phyloP scores from a whole-genome alignment of 75 land plant genomes.

The Pseudotsuga menziesii region DNA sequence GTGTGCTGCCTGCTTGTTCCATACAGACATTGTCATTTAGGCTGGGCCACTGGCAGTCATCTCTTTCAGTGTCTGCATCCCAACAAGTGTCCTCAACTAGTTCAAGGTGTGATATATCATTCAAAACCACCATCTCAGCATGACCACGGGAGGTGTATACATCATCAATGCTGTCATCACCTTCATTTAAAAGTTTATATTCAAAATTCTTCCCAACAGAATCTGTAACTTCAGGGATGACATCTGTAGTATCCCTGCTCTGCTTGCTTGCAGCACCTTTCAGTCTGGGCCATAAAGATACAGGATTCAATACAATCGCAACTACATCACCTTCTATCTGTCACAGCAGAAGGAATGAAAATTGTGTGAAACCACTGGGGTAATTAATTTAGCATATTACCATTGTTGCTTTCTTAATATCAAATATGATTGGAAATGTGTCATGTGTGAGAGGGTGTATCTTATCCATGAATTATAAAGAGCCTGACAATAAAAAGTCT shows the following conservation, averaged over 20 bases:
- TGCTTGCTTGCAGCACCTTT: conserved; percentile 39
- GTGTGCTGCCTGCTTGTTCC: background rate
- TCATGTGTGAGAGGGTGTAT: background rate
- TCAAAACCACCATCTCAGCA: background rate
- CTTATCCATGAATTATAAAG: background rate
- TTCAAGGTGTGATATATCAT: background rate
- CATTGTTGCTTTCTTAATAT: background rate
- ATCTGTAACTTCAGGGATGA: background rate
- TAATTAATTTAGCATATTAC: background rate
- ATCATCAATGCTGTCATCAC: background rate
- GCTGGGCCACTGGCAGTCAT: background rate
- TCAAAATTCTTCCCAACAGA: background rate
- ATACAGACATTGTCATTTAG: background rate
- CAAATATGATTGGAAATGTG: too few species aligned
- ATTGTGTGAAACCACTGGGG: background rate
- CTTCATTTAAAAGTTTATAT: background rate
- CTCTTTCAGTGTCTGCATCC: background rate
- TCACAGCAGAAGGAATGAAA: conserved; percentile 1
- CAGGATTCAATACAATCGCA: conserved; percentile 62
- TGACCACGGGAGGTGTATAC: background rate
- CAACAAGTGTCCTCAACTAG: background rate
- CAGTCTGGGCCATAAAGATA: conserved; percentile 55
- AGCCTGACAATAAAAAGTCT: background rate
- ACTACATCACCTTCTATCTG: conserved; percentile 92
- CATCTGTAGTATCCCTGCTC: conserved; percentile 3